Evolutionary conservation across 2,329 filamentous ascomycete genomes (phyloP).

Genomic region (Metarhizium guizhouense): DNA sequence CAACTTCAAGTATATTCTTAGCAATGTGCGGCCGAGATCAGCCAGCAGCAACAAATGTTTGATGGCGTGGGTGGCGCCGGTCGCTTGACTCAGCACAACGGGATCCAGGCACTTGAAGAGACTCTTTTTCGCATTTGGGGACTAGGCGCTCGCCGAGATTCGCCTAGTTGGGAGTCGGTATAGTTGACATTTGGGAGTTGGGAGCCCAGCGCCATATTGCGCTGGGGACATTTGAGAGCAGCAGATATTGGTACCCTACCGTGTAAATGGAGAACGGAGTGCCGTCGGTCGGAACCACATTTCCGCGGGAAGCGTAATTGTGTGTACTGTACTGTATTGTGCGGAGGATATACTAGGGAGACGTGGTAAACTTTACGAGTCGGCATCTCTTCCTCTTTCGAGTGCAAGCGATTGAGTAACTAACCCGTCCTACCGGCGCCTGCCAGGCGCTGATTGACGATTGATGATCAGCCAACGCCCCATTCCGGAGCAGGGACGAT

Average conservation of each 20-base stretch:
- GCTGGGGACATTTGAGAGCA: background rate
- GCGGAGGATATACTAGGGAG: no score
- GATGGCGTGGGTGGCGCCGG: conserved; percentile 1
- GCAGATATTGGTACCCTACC: background rate
- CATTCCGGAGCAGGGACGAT: no score
- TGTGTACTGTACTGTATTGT: no score
- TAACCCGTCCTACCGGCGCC: no score
- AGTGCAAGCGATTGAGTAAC: no score
- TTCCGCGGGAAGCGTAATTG: background rate
- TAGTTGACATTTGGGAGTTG: background rate
- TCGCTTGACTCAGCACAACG: conserved; percentile 1
- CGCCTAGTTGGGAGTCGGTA: background rate
- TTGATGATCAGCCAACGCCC: no score
- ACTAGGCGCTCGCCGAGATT: background rate
- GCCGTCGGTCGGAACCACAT: background rate
- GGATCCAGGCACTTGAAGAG: background rate
- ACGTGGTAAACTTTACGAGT: no score
- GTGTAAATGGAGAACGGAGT: background rate
- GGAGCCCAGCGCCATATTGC: background rate
- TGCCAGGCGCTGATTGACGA: no score
- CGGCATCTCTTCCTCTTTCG: no score
- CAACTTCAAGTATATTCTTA: background rate
- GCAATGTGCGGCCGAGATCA: background rate
- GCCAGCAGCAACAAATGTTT: background rate
- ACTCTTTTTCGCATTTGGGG: no score